Conservation (phyloP, 2,329 filamentous ascomycete species). For the Pseudocercospora musae region DNA sequence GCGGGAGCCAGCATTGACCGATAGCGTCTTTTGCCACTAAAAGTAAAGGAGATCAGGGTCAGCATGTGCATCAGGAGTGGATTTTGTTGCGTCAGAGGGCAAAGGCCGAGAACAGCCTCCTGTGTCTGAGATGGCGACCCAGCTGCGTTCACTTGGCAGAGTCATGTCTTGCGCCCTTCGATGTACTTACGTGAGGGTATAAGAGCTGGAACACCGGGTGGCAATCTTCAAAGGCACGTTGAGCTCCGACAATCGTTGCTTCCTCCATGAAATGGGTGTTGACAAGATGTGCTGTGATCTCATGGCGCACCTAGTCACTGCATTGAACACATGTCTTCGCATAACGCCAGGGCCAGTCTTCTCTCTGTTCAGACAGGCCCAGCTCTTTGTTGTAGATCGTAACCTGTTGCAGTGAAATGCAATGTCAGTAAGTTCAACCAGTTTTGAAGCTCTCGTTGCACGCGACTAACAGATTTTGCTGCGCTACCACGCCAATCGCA, state of each 20-base stretch:
- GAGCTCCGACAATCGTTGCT: slow-evolving; percentile 21
- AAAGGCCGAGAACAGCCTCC: not conserved
- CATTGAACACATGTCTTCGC: slow-evolving; percentile 51
- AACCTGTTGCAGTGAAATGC: slow-evolving; percentile 26
- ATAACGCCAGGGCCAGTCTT: slow-evolving; percentile 53
- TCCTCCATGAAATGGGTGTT: slow-evolving; percentile 25
- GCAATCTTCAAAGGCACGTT: slow-evolving; percentile 43
- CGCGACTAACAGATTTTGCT: slow-evolving; percentile 35
- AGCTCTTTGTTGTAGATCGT: slow-evolving; percentile 50
- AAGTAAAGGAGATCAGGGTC: not conserved
- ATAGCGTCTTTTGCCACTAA: slow-evolving; percentile 49
- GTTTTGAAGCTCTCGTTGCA: not conserved
- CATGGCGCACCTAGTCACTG: slow-evolving; percentile 50
- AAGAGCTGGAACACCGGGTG: slow-evolving; percentile 47
- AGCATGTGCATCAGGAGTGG: not conserved
- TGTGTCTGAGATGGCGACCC: not conserved
- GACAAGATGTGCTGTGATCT: slow-evolving; percentile 43
- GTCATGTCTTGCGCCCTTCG: not conserved
- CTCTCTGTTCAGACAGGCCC: slow-evolving; percentile 37
- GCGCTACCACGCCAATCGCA: slow-evolving; percentile 47
- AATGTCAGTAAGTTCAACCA: not conserved
- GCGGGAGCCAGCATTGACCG: slow-evolving; percentile 49
- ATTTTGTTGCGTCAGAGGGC: not conserved
- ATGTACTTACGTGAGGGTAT: slow-evolving; percentile 37
- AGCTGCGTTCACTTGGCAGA: not conserved